These are phyloP conservation scores for Wickerhamomyces ciferrii DNA, from an alignment of 805 yeast species.

Conservation along the genomic window DNA sequence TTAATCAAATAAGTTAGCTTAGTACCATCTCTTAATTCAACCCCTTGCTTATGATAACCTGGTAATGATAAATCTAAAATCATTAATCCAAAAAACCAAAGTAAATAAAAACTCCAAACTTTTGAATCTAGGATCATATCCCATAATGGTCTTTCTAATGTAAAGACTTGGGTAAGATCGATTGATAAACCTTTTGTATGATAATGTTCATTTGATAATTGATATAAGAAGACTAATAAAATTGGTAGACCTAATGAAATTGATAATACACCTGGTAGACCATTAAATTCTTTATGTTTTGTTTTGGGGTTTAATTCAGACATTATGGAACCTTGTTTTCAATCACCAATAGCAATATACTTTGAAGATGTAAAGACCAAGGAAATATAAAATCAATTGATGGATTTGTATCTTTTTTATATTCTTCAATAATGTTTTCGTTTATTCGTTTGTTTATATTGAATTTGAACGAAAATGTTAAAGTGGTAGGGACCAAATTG, in stretches of 20 bases:
- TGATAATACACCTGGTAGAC: conserved; percentile 65
- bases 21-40: conserved; percentile 71
- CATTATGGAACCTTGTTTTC: neutral
- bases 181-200: conserved; percentile 42
- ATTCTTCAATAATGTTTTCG: no score
- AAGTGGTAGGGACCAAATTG: neutral
- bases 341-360: no score
- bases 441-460: neutral
- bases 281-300: conserved; percentile 68
- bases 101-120: conserved; percentile 59
- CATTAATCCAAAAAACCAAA: conserved; percentile 70
- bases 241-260: conserved; percentile 66
- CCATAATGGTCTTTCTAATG: conserved; percentile 29
- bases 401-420: no score
- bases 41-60: conserved; percentile 61
- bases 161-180: conserved; percentile 31
- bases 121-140: conserved; percentile 34
- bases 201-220: conserved; percentile 57
- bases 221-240: conserved; percentile 52
- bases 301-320: conserved; percentile 62
- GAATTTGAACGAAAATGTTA: neutral
- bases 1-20: conserved; percentile 72
- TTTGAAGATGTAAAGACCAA: no score
- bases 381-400: no score
- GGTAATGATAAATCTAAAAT: conserved; percentile 62